These are phyloP conservation scores for Actinidia chinensis DNA, from an alignment of 179 eudicot species.

Conservation along the genomic window DNA sequence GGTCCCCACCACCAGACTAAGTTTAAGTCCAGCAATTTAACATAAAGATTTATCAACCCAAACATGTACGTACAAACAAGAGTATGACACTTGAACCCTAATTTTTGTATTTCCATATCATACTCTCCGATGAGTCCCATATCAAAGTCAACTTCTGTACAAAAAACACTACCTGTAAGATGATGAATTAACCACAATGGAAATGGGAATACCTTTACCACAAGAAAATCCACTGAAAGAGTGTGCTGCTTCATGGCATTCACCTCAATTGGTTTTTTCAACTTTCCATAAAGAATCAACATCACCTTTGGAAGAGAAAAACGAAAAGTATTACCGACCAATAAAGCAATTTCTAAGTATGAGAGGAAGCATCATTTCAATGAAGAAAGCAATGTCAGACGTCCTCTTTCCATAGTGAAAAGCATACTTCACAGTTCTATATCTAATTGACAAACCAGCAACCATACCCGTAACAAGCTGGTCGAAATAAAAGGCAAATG, in stretches of 20 bases:
- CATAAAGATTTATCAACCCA: neutral
- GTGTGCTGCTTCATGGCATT: slow-evolving; percentile 57
- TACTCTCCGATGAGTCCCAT: too few relatives aligned
- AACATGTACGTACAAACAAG: neutral
- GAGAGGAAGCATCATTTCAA: slow-evolving; percentile 11
- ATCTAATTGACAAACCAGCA: neutral
- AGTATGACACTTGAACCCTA: neutral
- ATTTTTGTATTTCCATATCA: neutral
- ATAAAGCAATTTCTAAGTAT: neutral
- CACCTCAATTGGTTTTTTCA: slow-evolving; percentile 83
- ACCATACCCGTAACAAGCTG: slow-evolving; percentile 2
- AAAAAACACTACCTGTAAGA: neutral
- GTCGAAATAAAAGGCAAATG: neutral
- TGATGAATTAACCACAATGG: neutral
- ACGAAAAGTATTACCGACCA: neutral
- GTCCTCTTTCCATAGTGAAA: neutral
- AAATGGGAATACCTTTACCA: slow-evolving; percentile 65
- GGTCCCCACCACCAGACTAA: neutral
- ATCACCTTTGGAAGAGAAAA: slow-evolving; percentile 53
- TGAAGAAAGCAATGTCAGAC: neutral
- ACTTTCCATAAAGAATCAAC: slow-evolving; percentile 73
- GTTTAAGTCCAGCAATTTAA: slow-evolving; percentile 11
- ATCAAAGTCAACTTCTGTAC: slow-evolving; percentile 6
- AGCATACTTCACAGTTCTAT: too few relatives aligned
- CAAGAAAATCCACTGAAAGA: slow-evolving; percentile 76